Evolutionary conservation across 2,329 filamentous ascomycete species (phyloP), one percentile per base, ranked within the genome.

Genomic region (Trichoderma lentiforme): DNA sequence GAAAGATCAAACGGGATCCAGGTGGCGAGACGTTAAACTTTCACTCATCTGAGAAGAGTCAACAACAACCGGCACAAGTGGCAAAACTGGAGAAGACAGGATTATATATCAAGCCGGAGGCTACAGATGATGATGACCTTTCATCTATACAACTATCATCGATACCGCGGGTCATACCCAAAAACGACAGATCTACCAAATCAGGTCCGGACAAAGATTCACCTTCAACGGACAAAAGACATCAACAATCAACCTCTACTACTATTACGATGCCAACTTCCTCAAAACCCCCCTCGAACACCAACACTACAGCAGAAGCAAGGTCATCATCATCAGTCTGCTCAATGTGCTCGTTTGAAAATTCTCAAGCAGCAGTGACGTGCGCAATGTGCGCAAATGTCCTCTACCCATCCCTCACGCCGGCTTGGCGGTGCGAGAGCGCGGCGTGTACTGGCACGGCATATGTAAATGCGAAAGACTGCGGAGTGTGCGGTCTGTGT

Each of bases 331-430:
- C 62, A 47, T 12, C 61, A 61, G 65, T 60, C 14, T 92, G 92
- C 77, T 82, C 86, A 0, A 83, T 92, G 70, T 97, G 93, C 80
- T 94, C 92, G 0, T 87, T 92, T 65, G 82, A 83, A 65, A 95
- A 94, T 77, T 82, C 85, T 6, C 62, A 77, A 0, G 76, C 78
- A 9, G 83, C 87, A 8, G 80, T 89, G 2, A 92, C 88, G 4
- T 96, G 93, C 79, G 81, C 81, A 8, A 86, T 91, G 68, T 96
- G 93, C 79, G 87, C 90, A 28, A 89, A 95, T 74, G 92, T 95
- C 1, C 81, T 95, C 2, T 84, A 88, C 58, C 81, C 84, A 0
- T 77, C 81, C 0, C 85, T 86, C 64, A 84, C 90, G 58, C 81
- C 85, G 0, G 81, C 84, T 21, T 95, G 93, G 93, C 81, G 81